Base-by-base conservation (phyloP, 495 filamentous ascomycete species). In the Aspergillus diversus region DNA sequence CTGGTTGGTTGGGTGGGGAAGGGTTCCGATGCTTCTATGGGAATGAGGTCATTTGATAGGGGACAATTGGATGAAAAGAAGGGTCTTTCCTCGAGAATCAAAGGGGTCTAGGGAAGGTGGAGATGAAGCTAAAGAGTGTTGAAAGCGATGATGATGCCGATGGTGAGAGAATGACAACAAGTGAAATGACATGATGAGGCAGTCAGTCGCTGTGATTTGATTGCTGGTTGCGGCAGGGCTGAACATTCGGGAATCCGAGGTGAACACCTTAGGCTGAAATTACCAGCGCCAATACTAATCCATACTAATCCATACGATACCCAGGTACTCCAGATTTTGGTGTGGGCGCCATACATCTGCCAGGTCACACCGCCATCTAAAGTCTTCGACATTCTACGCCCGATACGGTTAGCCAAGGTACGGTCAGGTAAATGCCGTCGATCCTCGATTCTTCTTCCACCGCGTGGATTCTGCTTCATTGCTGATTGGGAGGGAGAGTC, bases 391-490 rank as follows among this genome's bases (percentile, higher is more conserved):
- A 15, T 43, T 13, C 39, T 43, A 43, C 7, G 39, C 39, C 39
- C 11, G 11, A 11, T 43, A 11, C 11, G 39, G 39, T 8, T 7
- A 43, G 39, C 21, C 39, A 43, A 11, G 39, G 39, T 43, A 43
- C 39, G 39, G 39, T 43, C 39, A 43, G 39, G 39, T 43, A 11
- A 43, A 6, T 11, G n/a, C 39, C 11, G 39, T 43, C 39, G 39
- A 43, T 43, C 39, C 12, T 21, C 31, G 33, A 51, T 55, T 35
- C 52, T 15, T 1, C 2, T n/a, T 15, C 16, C 7, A 35, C 52
- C 52, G 52, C 52, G 32, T 55, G 33, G 52, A 35, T 35, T 43
- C 39, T 43, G 39, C 39, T 43, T 43, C 39, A 43, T 43, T 15
- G 39, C 39, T 43, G 39, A 43, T 43, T 43, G 39, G 39, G 39